Evolutionary conservation across 352 stramenopile genomes (phyloP).

Genomic region (Pythium apleroticum): DNA sequence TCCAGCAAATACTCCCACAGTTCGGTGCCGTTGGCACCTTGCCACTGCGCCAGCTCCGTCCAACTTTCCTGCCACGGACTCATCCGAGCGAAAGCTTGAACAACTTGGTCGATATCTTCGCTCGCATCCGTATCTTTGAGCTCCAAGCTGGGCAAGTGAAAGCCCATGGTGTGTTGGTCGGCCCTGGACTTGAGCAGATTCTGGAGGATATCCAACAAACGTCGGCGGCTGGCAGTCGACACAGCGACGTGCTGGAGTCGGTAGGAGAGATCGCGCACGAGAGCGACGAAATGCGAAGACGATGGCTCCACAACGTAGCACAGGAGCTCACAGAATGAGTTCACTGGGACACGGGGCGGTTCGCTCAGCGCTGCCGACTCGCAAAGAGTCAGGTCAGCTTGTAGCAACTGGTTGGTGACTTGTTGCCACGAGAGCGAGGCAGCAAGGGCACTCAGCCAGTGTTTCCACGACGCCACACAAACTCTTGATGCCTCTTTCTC

Average conservation of each 20-base stretch:
- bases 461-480: conserved; percentile 39
- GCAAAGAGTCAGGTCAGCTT: conserved; percentile 52
- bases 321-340: conserved; percentile 43
- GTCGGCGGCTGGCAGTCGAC: conserved; percentile 12
- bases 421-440: conserved; percentile 44
- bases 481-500: conserved; percentile 20
- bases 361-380: conserved; percentile 9
- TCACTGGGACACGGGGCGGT: conserved; percentile 16
- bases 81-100: conserved; percentile 35
- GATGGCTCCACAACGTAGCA: conserved; percentile 29
- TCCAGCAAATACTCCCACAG: conserved; percentile 72
- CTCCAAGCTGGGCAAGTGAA: conserved; percentile 24
- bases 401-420: conserved; percentile 49
- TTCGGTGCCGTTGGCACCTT: conserved; percentile 41
- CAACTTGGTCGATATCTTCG: conserved; percentile 17
- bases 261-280: conserved; percentile 31
- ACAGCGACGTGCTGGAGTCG: conserved; percentile 10
- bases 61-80: conserved; percentile 39
- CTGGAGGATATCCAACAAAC: conserved; percentile 15
- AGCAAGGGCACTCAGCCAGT: conserved; percentile 53
- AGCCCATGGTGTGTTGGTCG: neutral
- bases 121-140: too few relatives aligned
- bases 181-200: conserved; percentile 1
- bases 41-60: conserved; percentile 48
- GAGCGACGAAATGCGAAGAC: conserved; percentile 51